phyloP scores from a whole-genome alignment of 1,284 basidiomycete species.

The Sanghuangporus baumii region DNA sequence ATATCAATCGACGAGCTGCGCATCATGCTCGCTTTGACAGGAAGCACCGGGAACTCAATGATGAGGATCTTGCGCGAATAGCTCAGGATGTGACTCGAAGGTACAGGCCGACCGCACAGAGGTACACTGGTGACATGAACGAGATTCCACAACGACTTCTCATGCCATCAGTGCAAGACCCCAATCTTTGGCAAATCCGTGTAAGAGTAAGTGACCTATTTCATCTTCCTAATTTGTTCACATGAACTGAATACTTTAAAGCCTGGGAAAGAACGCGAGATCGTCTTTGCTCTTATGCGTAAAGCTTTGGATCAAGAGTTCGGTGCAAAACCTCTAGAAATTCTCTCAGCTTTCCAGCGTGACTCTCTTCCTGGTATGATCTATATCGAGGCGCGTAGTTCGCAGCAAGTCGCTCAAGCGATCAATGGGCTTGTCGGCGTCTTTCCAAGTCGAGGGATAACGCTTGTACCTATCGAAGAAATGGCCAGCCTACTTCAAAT shows the following conservation, averaged over 20 bases:
- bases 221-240: conserved; percentile 1
- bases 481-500: conserved; percentile 97
- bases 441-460: conserved; percentile 76
- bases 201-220: conserved; percentile 68
- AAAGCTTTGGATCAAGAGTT: conserved; percentile 82
- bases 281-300: conserved; percentile 92
- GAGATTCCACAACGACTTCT: conserved; percentile 92
- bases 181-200: conserved; percentile 92
- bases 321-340: conserved; percentile 71
- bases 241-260: conserved; percentile 28
- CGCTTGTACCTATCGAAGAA: conserved; percentile 94
- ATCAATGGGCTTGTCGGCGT: conserved; percentile 90
- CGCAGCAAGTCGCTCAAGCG: conserved; percentile 83
- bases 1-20: conserved; percentile 50
- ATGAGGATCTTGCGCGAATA: conserved; percentile 82
- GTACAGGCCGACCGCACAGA: conserved; percentile 64
- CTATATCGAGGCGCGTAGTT: conserved; percentile 90
- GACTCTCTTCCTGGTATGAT: conserved; percentile 95
- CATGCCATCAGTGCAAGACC: conserved; percentile 96
- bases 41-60: conserved; percentile 70
- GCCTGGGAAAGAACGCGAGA: conserved; percentile 89
- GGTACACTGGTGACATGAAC: conserved; percentile 88
- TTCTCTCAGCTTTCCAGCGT: conserved; percentile 92
- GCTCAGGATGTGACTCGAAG: conserved; percentile 82
- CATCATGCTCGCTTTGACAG: conserved; percentile 80